Base-by-base conservation (phyloP, 2,329 filamentous ascomycete genomes). In the Ceratocystis diversiconidia region DNA sequence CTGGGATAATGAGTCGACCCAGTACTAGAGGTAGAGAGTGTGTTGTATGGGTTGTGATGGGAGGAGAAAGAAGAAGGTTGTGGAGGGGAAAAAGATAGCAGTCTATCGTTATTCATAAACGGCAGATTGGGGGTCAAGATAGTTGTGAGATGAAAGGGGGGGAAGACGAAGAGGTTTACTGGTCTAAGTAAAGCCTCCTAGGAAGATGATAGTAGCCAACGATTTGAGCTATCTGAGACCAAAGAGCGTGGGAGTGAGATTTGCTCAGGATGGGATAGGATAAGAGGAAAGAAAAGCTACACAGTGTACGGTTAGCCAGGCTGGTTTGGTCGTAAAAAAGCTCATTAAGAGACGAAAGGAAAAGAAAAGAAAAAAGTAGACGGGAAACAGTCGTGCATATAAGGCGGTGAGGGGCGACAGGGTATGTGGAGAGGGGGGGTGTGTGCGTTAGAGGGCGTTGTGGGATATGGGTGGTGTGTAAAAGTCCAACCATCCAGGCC, bases 41-140 rank as follows among this genome's bases (percentile, higher is more conserved):
- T 41, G 36, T 41, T 83, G 75, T 84, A 85, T 71, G 87, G 88
- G 68, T 87, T 86, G 73, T 85, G 85, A 73, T 86, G 81, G 76
- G 86, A 85, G 68, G 85, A 83, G 73, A 84, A 86, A 81, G 76
- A 86, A 68, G 85, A 83, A 73, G 84, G 81, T 74, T 85, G 85
- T 69, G 86, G 86, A 72, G 89, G 79, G 73, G 86, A 82, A 70
- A 91, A 78, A 69, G 86, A 82, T 71, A 87, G 87, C 72, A 89
- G 77, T 79, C 86, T 88, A 74, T 90, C 87, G 79, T 79, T 72
- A 70, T 70, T 87, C 77, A 80, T 79, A 79, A 88, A 88, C 76
- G 85, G 78, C 74, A 84, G 76, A 72, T 62, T n/a, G 46, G 46
- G n/a, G 28, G 15, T 30, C 28, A 7, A 59, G 15, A 59, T 15